Percentiles rank a stretch among this genome's conserved stretches.
Conservation (phyloP, 169 alveolate species). For the Plasmodium vinckei region DNA sequence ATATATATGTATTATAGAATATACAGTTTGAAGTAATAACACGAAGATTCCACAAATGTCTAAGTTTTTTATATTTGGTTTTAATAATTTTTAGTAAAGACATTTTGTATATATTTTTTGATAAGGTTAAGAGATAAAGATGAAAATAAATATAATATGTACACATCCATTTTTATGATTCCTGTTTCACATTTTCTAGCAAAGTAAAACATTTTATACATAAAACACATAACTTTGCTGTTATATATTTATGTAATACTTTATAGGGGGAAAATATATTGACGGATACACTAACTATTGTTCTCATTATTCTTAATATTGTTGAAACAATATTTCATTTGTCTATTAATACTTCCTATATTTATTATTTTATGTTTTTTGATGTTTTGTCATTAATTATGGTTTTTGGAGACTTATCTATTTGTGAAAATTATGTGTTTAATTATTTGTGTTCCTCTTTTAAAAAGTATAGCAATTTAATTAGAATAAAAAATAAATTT, state of each 20-base stretch:
- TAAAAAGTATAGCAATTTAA: slow-evolving; percentile 19
- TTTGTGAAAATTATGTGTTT: slow-evolving; percentile 39
- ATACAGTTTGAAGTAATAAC: neutral
- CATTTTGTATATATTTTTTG: slow-evolving; percentile 28
- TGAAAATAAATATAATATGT: neutral
- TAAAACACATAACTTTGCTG: no score
- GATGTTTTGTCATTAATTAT: slow-evolving; percentile 32
- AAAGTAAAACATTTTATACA: no score
- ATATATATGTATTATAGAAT: slow-evolving; percentile 1
- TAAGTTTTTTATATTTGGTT: slow-evolving; percentile 36
- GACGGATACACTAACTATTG: slow-evolving; percentile 14
- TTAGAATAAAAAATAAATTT: neutral
- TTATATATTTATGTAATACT: neutral
- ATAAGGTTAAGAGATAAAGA: slow-evolving; percentile 34
- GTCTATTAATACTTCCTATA: slow-evolving; percentile 10
- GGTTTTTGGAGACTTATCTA: slow-evolving; percentile 19
- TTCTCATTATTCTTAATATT: slow-evolving; percentile 5
- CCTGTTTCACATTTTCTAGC: no score
- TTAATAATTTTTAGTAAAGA: slow-evolving; percentile 64
- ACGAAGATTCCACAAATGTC: neutral
- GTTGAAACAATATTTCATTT: slow-evolving; percentile 21
- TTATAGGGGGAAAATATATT: slow-evolving; percentile 31
- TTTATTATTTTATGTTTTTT: slow-evolving; percentile 43
- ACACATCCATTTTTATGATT: neutral
- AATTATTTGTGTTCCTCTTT: slow-evolving; percentile 16